Conservation (phyloP, 129 eudicot species). For the Arctium minus region DNA sequence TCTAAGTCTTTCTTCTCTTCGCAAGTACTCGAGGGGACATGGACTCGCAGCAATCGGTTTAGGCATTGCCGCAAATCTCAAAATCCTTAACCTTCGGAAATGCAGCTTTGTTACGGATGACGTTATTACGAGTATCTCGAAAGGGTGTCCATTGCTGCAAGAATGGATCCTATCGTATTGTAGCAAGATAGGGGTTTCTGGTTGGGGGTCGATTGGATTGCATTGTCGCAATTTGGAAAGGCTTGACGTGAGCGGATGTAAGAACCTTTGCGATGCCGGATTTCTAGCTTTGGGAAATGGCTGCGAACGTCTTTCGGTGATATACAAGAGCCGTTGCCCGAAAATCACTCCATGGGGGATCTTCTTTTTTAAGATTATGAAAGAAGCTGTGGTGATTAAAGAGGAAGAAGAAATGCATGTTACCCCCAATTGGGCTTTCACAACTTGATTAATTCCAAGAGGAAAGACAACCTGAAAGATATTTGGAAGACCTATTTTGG, state of each 20-base stretch:
- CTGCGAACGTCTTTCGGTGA: conserved; percentile 39
- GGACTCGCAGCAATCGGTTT: conserved; percentile 36
- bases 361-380: conserved; percentile 26
- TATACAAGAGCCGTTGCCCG: conserved; percentile 40
- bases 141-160: conserved; percentile 52
- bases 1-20: conserved; percentile 36
- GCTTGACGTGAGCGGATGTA: conserved; percentile 61
- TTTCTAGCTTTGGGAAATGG: conserved; percentile 44
- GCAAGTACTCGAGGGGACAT: conserved; percentile 31
- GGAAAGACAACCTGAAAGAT: neutral
- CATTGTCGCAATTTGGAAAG: conserved; percentile 45
- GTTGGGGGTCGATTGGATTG: conserved; percentile 57
- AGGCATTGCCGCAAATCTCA: conserved; percentile 35
- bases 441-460: neutral
- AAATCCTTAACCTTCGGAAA: conserved; percentile 32
- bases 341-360: conserved; percentile 21
- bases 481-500: too few species aligned
- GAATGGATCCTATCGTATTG: conserved; percentile 73
- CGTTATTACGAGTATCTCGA: conserved; percentile 33
- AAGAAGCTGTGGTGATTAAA: conserved; percentile 41
- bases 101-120: conserved; percentile 44
- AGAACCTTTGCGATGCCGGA: conserved; percentile 39
- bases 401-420: conserved; percentile 42
- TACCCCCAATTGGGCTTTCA: conserved; percentile 44
- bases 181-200: conserved; percentile 29